Conservation (phyloP, 352 stramenopile genomes). For the Nothophytophthora sp. region DNA sequence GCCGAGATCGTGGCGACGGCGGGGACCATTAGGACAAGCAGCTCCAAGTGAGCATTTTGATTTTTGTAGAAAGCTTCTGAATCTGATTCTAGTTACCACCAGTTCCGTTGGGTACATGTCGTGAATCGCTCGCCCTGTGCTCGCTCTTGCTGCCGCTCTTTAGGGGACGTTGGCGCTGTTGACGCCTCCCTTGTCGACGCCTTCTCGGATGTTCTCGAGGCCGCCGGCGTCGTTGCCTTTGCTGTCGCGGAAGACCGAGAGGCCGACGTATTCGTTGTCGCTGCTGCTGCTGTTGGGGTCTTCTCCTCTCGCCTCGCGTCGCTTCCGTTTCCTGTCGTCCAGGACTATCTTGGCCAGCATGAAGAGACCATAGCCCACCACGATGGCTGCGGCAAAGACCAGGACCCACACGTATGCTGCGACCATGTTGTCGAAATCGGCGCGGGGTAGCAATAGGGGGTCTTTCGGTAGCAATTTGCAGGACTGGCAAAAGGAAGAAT, state of each 20-base stretch:
- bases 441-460: neutral
- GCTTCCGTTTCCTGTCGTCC: constrained; percentile 16
- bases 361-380: constrained; percentile 17
- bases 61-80: neutral
- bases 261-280: constrained; percentile 22
- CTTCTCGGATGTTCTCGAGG: constrained; percentile 13
- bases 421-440: constrained; percentile 5
- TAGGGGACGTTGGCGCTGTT: constrained; percentile 9
- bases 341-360: constrained; percentile 25
- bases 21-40: constrained; percentile 5
- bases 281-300: constrained; percentile 25
- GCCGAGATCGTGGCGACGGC: constrained; percentile 14
- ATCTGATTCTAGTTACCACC: too few relatives aligned
- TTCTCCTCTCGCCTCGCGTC: constrained; percentile 11
- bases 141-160: neutral
- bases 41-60: constrained; percentile 4
- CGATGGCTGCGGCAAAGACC: neutral
- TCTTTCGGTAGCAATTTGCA: neutral
- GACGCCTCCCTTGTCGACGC: constrained; percentile 12
- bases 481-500: too few relatives aligned
- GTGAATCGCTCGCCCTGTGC: too few relatives aligned
- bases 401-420: constrained; percentile 19
- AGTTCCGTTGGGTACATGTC: too few relatives aligned
- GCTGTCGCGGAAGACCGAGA: constrained; percentile 19
- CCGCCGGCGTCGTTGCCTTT: constrained; percentile 24